Evolutionary conservation across 345 rosid species (phyloP), one percentile per base, ranked within the genome.

Genomic region (Cochlearia excelsa): DNA sequence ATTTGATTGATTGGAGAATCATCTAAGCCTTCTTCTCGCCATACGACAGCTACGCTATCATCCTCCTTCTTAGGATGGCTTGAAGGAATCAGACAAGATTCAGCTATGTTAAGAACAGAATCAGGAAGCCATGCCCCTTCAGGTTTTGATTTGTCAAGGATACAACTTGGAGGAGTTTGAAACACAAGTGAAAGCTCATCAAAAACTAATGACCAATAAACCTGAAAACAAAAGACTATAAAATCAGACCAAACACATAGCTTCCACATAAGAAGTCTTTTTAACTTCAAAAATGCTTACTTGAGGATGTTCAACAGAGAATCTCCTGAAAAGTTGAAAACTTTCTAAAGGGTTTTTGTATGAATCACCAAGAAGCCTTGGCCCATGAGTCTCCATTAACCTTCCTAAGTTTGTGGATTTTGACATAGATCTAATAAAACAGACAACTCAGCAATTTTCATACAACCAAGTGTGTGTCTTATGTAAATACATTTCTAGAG

Each of bases 111-210:
- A 31, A 88, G 52, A 57, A 77, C 81, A 0, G 93, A 54, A 49
- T 80, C 90, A 0, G 95, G 95, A 65, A 92, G 84, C 95, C 98
- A 92, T 9, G 77, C 71, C 62, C 96, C 90, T 23, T 62, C 74
- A 9, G 47, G 82, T 58, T 68, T 84, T 30, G 82, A 80, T 57
- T 74, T 69, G 58, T 84, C 88, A n/a, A 88, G 76, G 54, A 88
- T 88, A 71, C 87, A 79, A 30, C 69, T 82, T 2, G 98, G 96
- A 5, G 77, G 66, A 68, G 74, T 55, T 27, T 2, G 81, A 73
- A 83, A 88, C 54, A 46, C 65, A 54, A 92, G 59, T 5, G 90
- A 77, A 39, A 88, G 80, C 80, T 92, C 95, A 58, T 83, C 70
- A 2, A 92, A 66, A 56, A 72, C 65, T 10, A 83, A 50, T 28